A percentile compares a stretch with the other conserved stretches of the same genome.
Conservation (phyloP, 805 yeast species). For the Yamadazyma paraphyllophila region DNA sequence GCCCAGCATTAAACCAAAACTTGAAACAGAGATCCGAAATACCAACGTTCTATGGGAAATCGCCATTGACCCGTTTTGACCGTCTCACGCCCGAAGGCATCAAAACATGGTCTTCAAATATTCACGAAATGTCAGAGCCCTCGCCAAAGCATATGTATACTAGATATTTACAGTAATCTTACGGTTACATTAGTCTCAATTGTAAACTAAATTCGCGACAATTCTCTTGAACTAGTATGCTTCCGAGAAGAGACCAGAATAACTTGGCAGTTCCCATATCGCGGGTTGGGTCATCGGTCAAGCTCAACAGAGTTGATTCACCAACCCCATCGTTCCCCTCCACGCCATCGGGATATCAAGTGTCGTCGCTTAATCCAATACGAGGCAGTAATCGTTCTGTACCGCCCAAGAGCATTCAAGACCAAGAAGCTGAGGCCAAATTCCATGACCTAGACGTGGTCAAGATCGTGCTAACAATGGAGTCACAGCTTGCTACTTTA, state of each 20-base stretch:
- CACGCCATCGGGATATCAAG: constrained; percentile 30
- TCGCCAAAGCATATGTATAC: neutral
- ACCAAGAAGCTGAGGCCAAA: constrained; percentile 22
- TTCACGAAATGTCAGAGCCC: constrained; percentile 7
- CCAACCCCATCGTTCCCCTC: constrained; percentile 23
- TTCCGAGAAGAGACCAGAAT: constrained; percentile 8
- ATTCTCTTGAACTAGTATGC: neutral
- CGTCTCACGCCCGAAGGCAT: neutral
- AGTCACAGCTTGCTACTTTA: constrained; percentile 24
- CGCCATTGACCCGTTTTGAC: constrained; percentile 5
- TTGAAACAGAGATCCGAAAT: neutral
- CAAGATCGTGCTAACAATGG: constrained; percentile 29
- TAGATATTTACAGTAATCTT: neutral
- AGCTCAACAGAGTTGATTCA: constrained; percentile 26
- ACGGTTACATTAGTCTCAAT: no score
- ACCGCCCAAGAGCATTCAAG: constrained; percentile 17
- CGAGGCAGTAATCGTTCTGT: constrained; percentile 22
- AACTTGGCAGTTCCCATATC: constrained; percentile 32
- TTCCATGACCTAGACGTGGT: constrained; percentile 36
- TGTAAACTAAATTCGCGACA: constrained; percentile 1
- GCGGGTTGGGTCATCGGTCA: constrained; percentile 32
- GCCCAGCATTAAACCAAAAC: neutral
- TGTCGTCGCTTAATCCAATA: constrained; percentile 40
- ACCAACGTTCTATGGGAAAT: neutral
- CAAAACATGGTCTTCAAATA: neutral